These are phyloP conservation scores for Puccinia coronata DNA, from an alignment of 1,284 basidiomycete genomes.

Conservation along the genomic window DNA sequence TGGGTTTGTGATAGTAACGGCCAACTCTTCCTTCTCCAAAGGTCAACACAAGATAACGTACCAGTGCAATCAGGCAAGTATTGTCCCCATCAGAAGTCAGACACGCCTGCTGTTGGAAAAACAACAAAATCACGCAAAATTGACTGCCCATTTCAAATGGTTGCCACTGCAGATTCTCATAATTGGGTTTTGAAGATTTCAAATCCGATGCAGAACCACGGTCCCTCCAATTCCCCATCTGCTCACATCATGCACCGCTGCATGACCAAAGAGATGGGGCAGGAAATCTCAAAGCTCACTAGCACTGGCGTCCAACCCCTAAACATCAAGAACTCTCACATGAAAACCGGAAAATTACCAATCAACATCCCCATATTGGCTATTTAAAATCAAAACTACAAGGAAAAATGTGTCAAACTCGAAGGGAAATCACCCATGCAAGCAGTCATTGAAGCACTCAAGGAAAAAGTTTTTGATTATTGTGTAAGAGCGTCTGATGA, in stretches of 20 bases:
- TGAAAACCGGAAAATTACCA: neutral
- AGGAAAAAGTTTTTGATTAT: neutral
- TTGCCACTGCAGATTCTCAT: neutral
- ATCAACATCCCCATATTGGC: neutral
- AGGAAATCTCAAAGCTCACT: neutral
- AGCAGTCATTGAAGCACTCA: neutral
- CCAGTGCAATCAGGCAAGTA: neutral
- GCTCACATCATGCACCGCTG: neutral
- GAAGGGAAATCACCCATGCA: neutral
- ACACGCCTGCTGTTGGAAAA: too few relatives aligned
- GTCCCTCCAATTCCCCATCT: neutral
- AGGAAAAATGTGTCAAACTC: neutral
- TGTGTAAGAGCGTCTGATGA: neutral
- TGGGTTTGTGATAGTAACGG: neutral
- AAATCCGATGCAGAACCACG: neutral
- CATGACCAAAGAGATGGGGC: neutral
- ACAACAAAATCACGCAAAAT: neutral
- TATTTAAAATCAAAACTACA: neutral
- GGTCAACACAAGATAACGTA: neutral
- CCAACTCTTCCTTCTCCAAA: neutral
- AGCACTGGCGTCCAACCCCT: neutral
- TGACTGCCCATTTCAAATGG: neutral
- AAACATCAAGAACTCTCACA: neutral
- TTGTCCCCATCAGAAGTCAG: neutral
- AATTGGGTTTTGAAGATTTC: neutral